Base-by-base conservation (phyloP, 164 flowering plant species). In the Echeveria elegans region DNA sequence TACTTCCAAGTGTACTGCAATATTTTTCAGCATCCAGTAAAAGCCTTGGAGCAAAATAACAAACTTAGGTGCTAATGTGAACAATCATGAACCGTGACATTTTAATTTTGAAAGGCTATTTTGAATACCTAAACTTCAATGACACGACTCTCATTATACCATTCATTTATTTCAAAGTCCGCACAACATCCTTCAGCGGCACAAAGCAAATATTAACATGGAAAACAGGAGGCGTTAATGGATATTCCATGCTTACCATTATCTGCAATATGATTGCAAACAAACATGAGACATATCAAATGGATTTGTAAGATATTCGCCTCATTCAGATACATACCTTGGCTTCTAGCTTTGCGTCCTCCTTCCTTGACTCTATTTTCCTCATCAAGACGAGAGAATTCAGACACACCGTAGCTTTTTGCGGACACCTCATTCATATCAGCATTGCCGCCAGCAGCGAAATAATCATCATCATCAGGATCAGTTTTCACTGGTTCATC, bases 111-210 rank as follows among this genome's bases (percentile, higher is more conserved):
- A 61, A 19, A 52, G 48, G 40, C n/a, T n/a, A n/a, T n/a, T n/a
- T n/a, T 38, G 31, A 77, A 75, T 74, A 94, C 97, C 96, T 94
- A 94, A 38, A 94, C 90, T 82, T 94, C 99, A 79, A 91, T 89
- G 21, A 94, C 89, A 58, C 88, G 87, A 47, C 89, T 87, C 76
- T 89, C 96, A 77, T 94, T 91, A 72, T 66, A 80, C 81, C 86
- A 86, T 43, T 79, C 82, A 71, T 70, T 71, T 62, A 53, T 61
- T 66, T 72, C 79, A 28, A 28, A 60, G 66, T 74, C 79, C 24
- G 71, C 38, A 66, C 68, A 23, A 59, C 66, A 70, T 68, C 71
- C 87, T 66, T 72, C 86, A 59, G 73, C 24, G 68, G 38, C 26
- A 16, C 68, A 52, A 71, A 47, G 70, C 41, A 67, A 68, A 91